These are phyloP conservation scores for Trichophyton rubrum DNA, from an alignment of 2,329 filamentous ascomycete genomes.

Conservation along the genomic window DNA sequence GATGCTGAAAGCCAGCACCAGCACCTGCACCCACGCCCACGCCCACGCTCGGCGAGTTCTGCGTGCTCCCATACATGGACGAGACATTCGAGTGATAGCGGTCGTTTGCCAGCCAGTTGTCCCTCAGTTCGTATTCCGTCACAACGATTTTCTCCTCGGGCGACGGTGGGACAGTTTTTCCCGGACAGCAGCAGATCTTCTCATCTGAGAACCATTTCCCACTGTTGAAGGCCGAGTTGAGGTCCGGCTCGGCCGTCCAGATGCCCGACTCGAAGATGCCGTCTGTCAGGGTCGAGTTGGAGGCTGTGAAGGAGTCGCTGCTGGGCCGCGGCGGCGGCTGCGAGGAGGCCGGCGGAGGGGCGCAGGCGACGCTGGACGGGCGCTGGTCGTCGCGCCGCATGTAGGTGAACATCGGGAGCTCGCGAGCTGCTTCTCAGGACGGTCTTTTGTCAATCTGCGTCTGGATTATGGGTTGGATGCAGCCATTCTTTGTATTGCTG, in stretches of 20 bases:
- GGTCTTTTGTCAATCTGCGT: neutral
- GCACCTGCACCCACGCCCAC: neutral
- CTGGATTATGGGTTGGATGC: neutral
- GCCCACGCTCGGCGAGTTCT: neutral
- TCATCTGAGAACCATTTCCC: constrained; percentile 1
- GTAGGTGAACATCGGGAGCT: constrained; percentile 13
- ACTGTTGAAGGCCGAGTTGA: neutral
- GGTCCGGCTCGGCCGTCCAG: constrained; percentile 8
- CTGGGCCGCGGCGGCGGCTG: neutral
- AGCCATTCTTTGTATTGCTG: neutral
- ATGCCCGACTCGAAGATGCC: constrained; percentile 19
- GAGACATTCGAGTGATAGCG: neutral
- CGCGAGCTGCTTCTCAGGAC: constrained; percentile 6
- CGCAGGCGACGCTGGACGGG: constrained; percentile 8
- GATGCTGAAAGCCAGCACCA: neutral
- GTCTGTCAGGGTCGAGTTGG: constrained; percentile 20
- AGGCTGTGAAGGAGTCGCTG: constrained; percentile 20
- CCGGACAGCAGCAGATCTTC: neutral
- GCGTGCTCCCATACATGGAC: neutral
- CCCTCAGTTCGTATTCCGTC: constrained; percentile 1
- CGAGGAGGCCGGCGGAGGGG: constrained; percentile 4
- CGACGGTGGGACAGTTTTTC: constrained; percentile 2
- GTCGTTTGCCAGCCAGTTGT: constrained; percentile 1
- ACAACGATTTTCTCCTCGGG: constrained; percentile 1
- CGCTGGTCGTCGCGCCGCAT: constrained; percentile 15